These are phyloP conservation scores for Filobasidium floriforme DNA, from an alignment of 768 basidiomycete species.

Conservation along the genomic window DNA sequence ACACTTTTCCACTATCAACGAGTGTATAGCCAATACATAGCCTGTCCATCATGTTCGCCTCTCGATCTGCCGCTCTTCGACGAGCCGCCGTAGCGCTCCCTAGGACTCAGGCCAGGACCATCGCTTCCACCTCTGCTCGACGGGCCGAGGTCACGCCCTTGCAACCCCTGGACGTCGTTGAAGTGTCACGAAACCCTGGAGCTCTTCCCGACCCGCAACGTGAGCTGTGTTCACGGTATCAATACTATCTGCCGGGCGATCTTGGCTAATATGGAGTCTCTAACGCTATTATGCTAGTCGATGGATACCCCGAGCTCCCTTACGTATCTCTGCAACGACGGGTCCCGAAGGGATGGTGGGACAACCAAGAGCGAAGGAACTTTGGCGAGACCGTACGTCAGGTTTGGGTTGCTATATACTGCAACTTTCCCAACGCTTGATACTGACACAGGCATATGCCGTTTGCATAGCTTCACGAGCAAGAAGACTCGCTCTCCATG, in stretches of 20 bases:
- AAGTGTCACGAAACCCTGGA: constrained; percentile 14
- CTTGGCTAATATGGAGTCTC: constrained; percentile 1
- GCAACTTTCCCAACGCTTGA: no score
- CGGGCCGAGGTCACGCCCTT: constrained; percentile 10
- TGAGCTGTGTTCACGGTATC: constrained; percentile 23
- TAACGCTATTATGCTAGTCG: constrained; percentile 26
- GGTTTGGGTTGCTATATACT: no score
- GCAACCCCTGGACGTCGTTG: constrained; percentile 16
- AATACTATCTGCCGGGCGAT: background rate
- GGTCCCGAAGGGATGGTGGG: constrained; percentile 46
- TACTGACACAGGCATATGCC: background rate
- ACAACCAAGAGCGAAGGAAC: constrained; percentile 47
- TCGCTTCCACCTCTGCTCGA: constrained; percentile 12
- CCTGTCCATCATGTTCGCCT: background rate
- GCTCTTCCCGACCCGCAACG: constrained; percentile 38
- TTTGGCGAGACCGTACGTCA: constrained; percentile 45
- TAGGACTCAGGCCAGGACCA: constrained; percentile 8
- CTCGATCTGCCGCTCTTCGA: background rate
- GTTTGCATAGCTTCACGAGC: constrained; percentile 43
- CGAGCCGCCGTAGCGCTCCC: background rate
- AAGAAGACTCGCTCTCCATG: constrained; percentile 47
- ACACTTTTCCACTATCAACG: background rate
- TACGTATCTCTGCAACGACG: constrained; percentile 41
- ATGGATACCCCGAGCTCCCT: constrained; percentile 46
- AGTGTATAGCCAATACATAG: background rate